Base-by-base conservation (phyloP, 1,284 basidiomycete species). In the Schizophyllum commune region DNA sequence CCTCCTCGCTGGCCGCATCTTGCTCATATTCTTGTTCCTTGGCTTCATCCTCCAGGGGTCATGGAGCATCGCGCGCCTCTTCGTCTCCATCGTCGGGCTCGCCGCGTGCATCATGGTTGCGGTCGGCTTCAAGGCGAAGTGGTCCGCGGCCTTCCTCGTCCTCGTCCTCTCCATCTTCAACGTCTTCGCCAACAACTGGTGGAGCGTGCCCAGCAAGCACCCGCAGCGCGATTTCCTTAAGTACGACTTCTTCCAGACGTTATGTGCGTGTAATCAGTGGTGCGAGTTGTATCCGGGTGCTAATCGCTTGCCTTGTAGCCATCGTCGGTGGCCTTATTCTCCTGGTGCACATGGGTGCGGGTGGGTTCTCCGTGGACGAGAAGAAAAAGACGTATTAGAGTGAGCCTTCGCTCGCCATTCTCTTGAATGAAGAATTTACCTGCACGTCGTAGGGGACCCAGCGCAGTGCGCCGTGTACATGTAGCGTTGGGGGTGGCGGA, bases 181-280 rank as follows among this genome's bases (percentile, higher is more conserved):
- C 74, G 91, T 98, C 39, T 91, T 96, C 69, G 93, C 94, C 76
- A 99, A 99, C 84, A 98, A 98, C 78, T 99, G 93, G 89, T 99
- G 96, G 97, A 89, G 85, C 67, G 88, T 98, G n/a, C 90, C 95
- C 74, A 83, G 87, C 57, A 85, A 86, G 57, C 96, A 99, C 76
- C 96, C 96, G 63, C 92, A 95, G 71, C 86, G 96, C 62, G 97
- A 99, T 73, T 99, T 99, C 86, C 84, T 99, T 71, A 97, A 97
- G 87, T 93, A 85, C 68, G 91, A 94, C 74, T 94, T 95, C 81
- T 96, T 95, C 89, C 94, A 95, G 75, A 96, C 93, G 32, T 79
- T 95, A 47, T 96, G 90, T 92, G 70, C 68, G 90, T 81, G 22
- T 39, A 57, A 27, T 63, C 21, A 56, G 55, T 17, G 4, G 3